Evolutionary conservation across 352 stramenopile species (phyloP), one percentile per base, ranked within the genome.

Genomic region (Globisporangium spiculum): DNA sequence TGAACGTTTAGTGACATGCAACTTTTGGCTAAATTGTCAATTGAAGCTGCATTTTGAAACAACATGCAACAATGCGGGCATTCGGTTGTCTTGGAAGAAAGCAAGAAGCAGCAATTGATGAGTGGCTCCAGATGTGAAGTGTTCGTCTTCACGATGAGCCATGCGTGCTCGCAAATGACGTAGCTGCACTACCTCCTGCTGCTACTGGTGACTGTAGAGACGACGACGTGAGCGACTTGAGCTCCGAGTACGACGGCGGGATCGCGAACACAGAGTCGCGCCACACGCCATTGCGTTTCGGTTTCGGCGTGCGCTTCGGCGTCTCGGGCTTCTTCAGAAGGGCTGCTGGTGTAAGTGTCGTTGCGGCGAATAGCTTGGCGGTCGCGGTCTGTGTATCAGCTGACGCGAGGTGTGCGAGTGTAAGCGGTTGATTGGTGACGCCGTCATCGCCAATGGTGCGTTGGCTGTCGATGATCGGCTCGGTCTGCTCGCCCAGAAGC

Each of bases 261-360:
- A 63, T 62, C 7, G 58, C 34, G 52, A 74, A 67, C 26, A 74
- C 63, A 16, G 67, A 74, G 30, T 76, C 63, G 24, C 67, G 63
- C 59, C 62, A 69, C n/a, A 26, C 58, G 5, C 44, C 64, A 6
- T 32, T n/a, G 16, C 58, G 50, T 6, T 62, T 41, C 1, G 57
- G 16, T 52, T 71, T 68, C 0, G n/a, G 14, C 36, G 41, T 9
- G 8, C 48, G 58, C 38, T 66, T 65, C 16, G 62, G 48, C 18
- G 34, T 61, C 52, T 59, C 52, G 10, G 52, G 32, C 30, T 53
- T 62, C 57, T 32, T 14, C 57, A 46, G 41, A 10, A 41, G 44
- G 9, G 60, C 18, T 38, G 41, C 6, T n/a, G 56, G 20, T 46
- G 48, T 1, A 7, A 58, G 5, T 16, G 56, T 30, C 16, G 32